Base-by-base conservation (phyloP, 371 early-diverging fungal species). In the Apophysomyces trapeziformis region DNA sequence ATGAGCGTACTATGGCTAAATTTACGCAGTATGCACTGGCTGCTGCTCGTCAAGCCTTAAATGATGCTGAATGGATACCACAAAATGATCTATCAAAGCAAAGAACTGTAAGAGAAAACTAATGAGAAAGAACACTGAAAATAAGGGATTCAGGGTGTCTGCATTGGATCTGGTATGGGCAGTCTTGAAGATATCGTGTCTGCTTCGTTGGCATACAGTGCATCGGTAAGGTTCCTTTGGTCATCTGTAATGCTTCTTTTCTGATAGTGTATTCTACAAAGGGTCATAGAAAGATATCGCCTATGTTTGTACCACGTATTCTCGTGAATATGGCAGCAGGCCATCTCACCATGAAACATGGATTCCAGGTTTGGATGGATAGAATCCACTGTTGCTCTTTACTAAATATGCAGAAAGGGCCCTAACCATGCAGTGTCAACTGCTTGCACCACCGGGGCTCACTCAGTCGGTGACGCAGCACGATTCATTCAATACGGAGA, bases 301-400 rank as follows among this genome's bases (percentile, higher is more conserved):
- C 98, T 5, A 91, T 92, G 87, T 96, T 96, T 76, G 89, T 96
- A 4, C 97, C 98, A 7, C 82, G 85, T 65, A 92, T 95, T 7
- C 78, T 98, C 66, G 87, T 92, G 76, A 98, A 98, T 76, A 92
- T 97, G 93, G 96, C 97, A 0, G 95, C 96, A 3, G 98, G 97
- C 0, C 93, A 93, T 74, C 83, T 97, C 65, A 90, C 93, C 38
- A 95, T 96, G 83, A 89, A 90, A 61, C 89, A 91, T 73, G 96
- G 95, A 16, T 92, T 89, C 69, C 84, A 84, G 69, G 92, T 90
- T 84, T 54, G 32, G 38, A 18, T 21, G 13, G 26, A 21, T 54
- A 38, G 16, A 21, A 7, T 60, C 65, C 61, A 12, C 43, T 9
- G 43, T 9, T 43, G 43, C 14, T 43, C 14, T 9, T 12, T 14